Base-by-base conservation (phyloP, 1,284 basidiomycete species). In the Malassezia obtusa region DNA sequence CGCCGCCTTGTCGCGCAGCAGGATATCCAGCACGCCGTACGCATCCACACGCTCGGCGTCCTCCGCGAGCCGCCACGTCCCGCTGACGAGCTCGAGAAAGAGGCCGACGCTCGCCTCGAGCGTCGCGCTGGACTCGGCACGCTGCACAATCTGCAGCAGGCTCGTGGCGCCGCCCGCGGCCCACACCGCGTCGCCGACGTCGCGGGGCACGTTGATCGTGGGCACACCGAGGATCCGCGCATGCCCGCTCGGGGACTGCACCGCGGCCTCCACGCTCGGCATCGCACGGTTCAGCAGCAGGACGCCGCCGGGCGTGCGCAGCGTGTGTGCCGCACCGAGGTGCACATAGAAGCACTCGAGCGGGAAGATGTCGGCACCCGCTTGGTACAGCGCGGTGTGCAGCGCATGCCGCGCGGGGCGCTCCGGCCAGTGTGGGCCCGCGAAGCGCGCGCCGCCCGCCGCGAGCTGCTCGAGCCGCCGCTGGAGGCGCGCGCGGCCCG, bases 121-220 rank as follows among this genome's bases (percentile, higher is more conserved):
- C 62, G 89, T 84, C 58, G 84, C 84, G 0, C 82, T 73, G 1
- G 81, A 86, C 80, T 52, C 32, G 15, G 63, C 39, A 9, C 53
- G 49, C 12, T 52, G 32, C 32, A 95, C 80, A 49, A 95, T 75
- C 55, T 83, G 79, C 61, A 95, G 75, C 1, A 83, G 77, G 19
- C 91, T 78, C 3, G 84, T 81, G 2, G 84, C 82, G 1, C 91
- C 90, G 1, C 89, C 90, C 41, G 89, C 81, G 62, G 82, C 83
- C 83, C 86, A 87, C 48, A 94, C 75, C 0, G 84, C 81, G 53
- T 81, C 79, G 73, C 94, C 89, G 32, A 92, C 73, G 47, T 83
- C 80, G 22, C 78, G 77, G 14, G 80, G 80, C 21, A 80, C 80
- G 38, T 83, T 80, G 1, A 82, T 73, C 54, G 83, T 77, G 4